Conservation (phyloP, 2,329 filamentous ascomycete genomes). For the Ascochyta clinopodiicola region DNA sequence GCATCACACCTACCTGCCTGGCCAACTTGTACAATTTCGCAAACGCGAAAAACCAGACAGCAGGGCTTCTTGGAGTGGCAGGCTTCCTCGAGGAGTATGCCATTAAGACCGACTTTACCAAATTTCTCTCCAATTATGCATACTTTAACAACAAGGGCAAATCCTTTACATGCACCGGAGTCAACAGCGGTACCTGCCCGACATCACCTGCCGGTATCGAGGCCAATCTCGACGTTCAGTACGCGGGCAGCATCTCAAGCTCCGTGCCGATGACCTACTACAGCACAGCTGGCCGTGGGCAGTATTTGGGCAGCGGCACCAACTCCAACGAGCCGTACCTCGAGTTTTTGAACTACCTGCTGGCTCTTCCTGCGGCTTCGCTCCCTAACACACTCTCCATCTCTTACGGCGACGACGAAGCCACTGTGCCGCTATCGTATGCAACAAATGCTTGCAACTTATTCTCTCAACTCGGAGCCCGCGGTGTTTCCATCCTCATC, state of each 20-base stretch:
- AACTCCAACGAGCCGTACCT: slow-evolving; percentile 72
- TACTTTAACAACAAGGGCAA: slow-evolving; percentile 27
- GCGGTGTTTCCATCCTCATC: slow-evolving; percentile 66
- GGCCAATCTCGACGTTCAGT: slow-evolving; percentile 29
- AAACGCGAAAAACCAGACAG: slow-evolving; percentile 20
- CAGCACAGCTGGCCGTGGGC: slow-evolving; percentile 73
- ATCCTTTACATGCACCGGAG: slow-evolving; percentile 21
- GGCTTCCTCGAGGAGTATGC: slow-evolving; percentile 33
- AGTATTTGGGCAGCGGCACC: slow-evolving; percentile 50
- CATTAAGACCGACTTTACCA: slow-evolving; percentile 28
- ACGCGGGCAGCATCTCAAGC: slow-evolving; percentile 31
- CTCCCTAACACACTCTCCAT: slow-evolving; percentile 67
- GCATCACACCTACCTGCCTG: slow-evolving; percentile 30
- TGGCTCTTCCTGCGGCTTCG: slow-evolving; percentile 57
- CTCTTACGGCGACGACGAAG: slow-evolving; percentile 72
- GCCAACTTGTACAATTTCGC: slow-evolving; percentile 31
- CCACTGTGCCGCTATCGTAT: slow-evolving; percentile 65
- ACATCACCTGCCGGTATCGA: slow-evolving; percentile 24
- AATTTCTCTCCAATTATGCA: slow-evolving; percentile 26
- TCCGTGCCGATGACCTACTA: slow-evolving; percentile 22
- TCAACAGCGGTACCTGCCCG: slow-evolving; percentile 27
- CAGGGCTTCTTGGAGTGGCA: slow-evolving; percentile 26
- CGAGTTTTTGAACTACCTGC: slow-evolving; percentile 63
- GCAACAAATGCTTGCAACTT: slow-evolving; percentile 65
- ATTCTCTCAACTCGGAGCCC: slow-evolving; percentile 67